Conservation (phyloP, 257 asterid species). For the Solanum chmielewskii region DNA sequence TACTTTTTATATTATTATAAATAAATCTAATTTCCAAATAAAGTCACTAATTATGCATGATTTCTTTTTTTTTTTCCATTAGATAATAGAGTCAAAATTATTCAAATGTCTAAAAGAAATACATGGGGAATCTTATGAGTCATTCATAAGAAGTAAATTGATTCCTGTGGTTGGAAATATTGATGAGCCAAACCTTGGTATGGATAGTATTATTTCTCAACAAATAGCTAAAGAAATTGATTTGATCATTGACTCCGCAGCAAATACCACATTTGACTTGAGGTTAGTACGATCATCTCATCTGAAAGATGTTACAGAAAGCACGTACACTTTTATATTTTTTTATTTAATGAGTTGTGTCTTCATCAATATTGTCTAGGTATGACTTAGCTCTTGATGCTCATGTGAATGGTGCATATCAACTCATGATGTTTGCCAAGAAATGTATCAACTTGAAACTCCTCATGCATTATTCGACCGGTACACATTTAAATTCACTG, state of each 20-base stretch:
- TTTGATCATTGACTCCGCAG: background rate
- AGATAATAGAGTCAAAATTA: background rate
- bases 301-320: background rate
- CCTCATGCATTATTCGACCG: constrained; percentile 14
- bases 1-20: background rate
- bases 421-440: constrained; percentile 24
- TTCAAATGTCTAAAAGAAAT: background rate
- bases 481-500: background rate
- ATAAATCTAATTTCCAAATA: background rate
- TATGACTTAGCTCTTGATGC: constrained; percentile 11
- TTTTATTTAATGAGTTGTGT: background rate
- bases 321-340: rapidly evolving
- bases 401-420: constrained; percentile 17
- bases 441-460: constrained; percentile 37
- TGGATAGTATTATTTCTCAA: background rate
- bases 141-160: background rate
- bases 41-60: background rate
- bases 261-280: background rate
- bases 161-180: background rate
- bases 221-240: background rate
- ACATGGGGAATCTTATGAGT: background rate
- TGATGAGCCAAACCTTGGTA: background rate
- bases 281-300: background rate
- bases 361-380: background rate
- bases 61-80: background rate